These are phyloP conservation scores for Globisporangium nodosum DNA, from an alignment of 352 stramenopile species.

Conservation along the genomic window DNA sequence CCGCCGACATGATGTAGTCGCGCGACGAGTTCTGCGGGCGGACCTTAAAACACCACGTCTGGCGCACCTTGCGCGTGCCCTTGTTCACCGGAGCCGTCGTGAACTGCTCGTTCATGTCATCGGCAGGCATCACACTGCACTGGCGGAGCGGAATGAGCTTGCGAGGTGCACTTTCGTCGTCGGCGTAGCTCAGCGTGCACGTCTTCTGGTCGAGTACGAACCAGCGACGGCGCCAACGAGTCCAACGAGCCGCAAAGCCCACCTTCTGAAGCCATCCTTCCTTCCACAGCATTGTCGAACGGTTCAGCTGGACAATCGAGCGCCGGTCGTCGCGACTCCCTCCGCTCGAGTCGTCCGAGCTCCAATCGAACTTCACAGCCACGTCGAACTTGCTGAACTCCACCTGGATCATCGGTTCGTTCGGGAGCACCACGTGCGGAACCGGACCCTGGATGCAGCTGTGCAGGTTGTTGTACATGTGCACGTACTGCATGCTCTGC, in stretches of 20 bases:
- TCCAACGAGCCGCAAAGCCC: constrained; percentile 63
- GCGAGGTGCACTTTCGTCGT: constrained; percentile 50
- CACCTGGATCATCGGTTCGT: constrained; percentile 66
- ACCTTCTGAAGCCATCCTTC: constrained; percentile 84
- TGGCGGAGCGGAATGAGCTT: constrained; percentile 72
- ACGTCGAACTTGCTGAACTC: constrained; percentile 60
- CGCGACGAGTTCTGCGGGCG: constrained; percentile 63
- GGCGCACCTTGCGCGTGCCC: constrained; percentile 66
- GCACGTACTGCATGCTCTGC: constrained; percentile 65
- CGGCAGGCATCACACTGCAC: constrained; percentile 61
- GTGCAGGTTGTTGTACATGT: constrained; percentile 82
- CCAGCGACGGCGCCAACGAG: constrained; percentile 70
- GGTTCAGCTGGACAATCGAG: constrained; percentile 47
- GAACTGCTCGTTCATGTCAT: constrained; percentile 86
- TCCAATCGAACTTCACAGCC: constrained; percentile 77
- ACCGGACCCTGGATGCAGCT: constrained; percentile 62
- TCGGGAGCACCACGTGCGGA: constrained; percentile 61
- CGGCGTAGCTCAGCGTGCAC: constrained; percentile 74
- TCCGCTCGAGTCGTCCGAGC: constrained; percentile 17
- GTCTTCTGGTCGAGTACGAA: constrained; percentile 78
- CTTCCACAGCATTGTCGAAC: constrained; percentile 60
- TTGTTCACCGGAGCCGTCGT: constrained; percentile 84
- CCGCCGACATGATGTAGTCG: constrained; percentile 80
- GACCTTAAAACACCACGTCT: constrained; percentile 87
- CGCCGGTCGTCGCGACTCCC: constrained; percentile 36